phyloP scores from a whole-genome alignment of 2,329 filamentous ascomycete species.

The Didymosphaeria variabile region DNA sequence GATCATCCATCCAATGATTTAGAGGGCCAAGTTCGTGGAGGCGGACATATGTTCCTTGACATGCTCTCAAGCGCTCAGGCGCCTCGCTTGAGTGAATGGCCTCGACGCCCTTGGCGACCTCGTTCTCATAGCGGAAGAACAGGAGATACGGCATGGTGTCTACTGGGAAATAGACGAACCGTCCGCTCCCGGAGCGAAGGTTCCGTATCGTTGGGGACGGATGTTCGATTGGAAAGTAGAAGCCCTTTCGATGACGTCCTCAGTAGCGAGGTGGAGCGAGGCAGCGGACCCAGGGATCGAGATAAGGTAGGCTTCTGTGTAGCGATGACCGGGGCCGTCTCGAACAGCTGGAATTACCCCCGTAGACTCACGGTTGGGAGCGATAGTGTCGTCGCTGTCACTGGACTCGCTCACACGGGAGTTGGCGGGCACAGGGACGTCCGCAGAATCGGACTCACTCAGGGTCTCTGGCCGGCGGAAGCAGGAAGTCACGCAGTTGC shows the following conservation, averaged over 20 bases:
- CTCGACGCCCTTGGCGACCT: background rate
- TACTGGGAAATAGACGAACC: background rate
- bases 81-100: conserved; percentile 8
- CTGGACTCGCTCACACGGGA: background rate
- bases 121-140: background rate
- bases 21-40: conserved; percentile 4
- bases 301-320: background rate
- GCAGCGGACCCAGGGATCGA: background rate
- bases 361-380: background rate
- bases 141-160: background rate
- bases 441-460: background rate
- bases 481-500: background rate
- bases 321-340: background rate
- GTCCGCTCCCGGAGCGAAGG: background rate
- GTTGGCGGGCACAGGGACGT: background rate
- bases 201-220: background rate
- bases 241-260: background rate
- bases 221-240: conserved; percentile 4
- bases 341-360: conserved; percentile 2
- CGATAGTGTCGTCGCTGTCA: background rate
- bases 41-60: background rate
- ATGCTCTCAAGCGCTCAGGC: background rate
- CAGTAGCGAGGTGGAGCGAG: too few species aligned
- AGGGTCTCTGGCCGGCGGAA: background rate
- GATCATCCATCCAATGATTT: conserved; percentile 2